Conservation (phyloP, 1,284 basidiomycete genomes). For the Cryptococcus floricola region DNA sequence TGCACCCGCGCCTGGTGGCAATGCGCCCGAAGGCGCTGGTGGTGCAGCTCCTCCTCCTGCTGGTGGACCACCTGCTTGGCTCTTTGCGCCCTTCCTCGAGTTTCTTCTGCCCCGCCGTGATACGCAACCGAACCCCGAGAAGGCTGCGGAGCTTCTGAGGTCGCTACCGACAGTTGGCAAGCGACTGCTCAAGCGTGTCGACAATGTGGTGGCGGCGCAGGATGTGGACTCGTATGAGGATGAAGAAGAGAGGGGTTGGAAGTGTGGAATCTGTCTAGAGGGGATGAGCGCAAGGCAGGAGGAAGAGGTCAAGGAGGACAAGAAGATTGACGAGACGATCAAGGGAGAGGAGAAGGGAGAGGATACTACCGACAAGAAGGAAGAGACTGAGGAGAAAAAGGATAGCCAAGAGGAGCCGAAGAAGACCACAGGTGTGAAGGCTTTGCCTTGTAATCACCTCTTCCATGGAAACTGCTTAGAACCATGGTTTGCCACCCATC, state of each 20-base stretch:
- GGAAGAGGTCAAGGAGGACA: conserved; percentile 7
- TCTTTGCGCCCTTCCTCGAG: conserved; percentile 15
- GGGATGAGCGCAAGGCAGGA: conserved; percentile 15
- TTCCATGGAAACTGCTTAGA: conserved; percentile 44
- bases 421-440: conserved; percentile 40
- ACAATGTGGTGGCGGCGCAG: conserved; percentile 37
- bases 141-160: conserved; percentile 40
- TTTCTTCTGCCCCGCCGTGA: conserved; percentile 9
- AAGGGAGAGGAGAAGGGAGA: conserved; percentile 22
- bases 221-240: conserved; percentile 21
- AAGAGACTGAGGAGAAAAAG: background rate
- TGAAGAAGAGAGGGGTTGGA: conserved; percentile 34
- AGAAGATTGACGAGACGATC: conserved; percentile 2
- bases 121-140: conserved; percentile 31
- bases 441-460: conserved; percentile 47
- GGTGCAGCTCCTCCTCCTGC: background rate
- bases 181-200: conserved; percentile 31
- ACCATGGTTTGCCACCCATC: conserved; percentile 45
- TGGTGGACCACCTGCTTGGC: conserved; percentile 7
- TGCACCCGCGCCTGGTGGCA: background rate
- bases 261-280: conserved; percentile 44
- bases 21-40: background rate
- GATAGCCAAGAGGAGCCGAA: conserved; percentile 14
- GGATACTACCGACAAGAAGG: conserved; percentile 1
- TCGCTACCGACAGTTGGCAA: conserved; percentile 33